These are phyloP conservation scores for Zasmidium cellare DNA, from an alignment of 2,329 filamentous ascomycete genomes.

Conservation along the genomic window DNA sequence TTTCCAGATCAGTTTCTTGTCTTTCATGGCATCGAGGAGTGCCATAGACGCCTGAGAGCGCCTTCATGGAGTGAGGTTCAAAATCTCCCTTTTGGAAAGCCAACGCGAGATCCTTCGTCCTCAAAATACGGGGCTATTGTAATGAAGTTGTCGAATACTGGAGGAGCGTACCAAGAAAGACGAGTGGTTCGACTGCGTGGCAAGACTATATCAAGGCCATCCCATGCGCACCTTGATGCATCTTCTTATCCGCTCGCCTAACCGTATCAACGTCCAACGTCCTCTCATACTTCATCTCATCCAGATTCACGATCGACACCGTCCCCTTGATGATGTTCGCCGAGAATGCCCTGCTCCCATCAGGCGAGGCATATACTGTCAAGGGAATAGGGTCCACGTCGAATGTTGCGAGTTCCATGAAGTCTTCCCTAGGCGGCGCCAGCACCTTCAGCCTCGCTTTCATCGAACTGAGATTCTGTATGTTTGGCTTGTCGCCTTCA, in stretches of 20 bases:
- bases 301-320: slow-evolving; percentile 6
- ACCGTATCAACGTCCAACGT: slow-evolving; percentile 9
- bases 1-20: too few species aligned
- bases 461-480: background rate
- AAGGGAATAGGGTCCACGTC: slow-evolving; percentile 11
- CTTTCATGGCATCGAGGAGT: too few species aligned
- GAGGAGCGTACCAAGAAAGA: too few species aligned
- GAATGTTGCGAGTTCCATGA: slow-evolving; percentile 2
- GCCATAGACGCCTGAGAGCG: too few species aligned
- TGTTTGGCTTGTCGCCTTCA: background rate
- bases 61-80: too few species aligned
- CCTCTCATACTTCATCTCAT: slow-evolving; percentile 4
- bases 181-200: too few species aligned
- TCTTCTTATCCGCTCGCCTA: slow-evolving; percentile 9
- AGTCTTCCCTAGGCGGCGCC: background rate
- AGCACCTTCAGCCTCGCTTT: background rate
- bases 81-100: too few species aligned
- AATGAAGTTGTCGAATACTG: too few species aligned
- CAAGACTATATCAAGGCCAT: slow-evolving; percentile 9
- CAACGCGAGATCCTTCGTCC: too few species aligned
- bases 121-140: too few species aligned
- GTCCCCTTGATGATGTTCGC: slow-evolving; percentile 13
- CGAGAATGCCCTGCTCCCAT: slow-evolving; percentile 6
- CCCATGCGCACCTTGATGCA: slow-evolving; percentile 17
- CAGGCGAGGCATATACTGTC: slow-evolving; percentile 7